A percentile compares a stretch with the other conserved stretches of the same genome.
These are phyloP conservation scores for Hebeloma cylindrosporum DNA, from an alignment of 768 basidiomycete species.

Conservation along the genomic window DNA sequence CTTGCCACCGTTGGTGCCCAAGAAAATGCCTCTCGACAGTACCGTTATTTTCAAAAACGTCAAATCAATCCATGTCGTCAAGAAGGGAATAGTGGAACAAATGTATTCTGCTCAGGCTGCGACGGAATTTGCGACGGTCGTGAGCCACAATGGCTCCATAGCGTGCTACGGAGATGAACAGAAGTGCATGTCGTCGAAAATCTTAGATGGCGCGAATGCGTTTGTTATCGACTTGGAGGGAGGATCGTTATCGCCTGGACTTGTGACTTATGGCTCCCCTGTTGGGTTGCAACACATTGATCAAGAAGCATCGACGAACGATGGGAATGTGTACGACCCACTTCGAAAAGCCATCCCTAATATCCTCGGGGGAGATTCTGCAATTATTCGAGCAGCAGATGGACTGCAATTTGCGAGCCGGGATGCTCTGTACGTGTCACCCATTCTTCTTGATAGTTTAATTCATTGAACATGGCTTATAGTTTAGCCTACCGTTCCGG, in stretches of 20 bases:
- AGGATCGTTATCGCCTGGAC: slow-evolving; percentile 63
- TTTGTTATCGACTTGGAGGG: slow-evolving; percentile 64
- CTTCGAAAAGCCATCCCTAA: slow-evolving; percentile 44
- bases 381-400: slow-evolving; percentile 66
- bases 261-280: slow-evolving; percentile 70
- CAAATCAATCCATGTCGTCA: slow-evolving; percentile 39
- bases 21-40: slow-evolving; percentile 29
- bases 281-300: slow-evolving; percentile 72
- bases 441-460: slow-evolving; percentile 1
- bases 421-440: slow-evolving; percentile 61
- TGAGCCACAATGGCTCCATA: slow-evolving; percentile 47
- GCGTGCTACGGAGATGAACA: slow-evolving; percentile 43
- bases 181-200: slow-evolving; percentile 21
- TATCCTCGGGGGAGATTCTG: slow-evolving; percentile 50
- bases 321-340: slow-evolving; percentile 63
- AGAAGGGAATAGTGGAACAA: slow-evolving; percentile 29
- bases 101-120: slow-evolving; percentile 24
- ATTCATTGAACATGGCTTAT: background rate
- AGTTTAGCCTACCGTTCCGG: slow-evolving; percentile 72
- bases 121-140: slow-evolving; percentile 34
- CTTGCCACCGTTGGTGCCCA: slow-evolving; percentile 65
- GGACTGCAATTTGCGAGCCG: slow-evolving; percentile 70
- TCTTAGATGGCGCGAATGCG: slow-evolving; percentile 21
- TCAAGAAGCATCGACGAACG: slow-evolving; percentile 66
- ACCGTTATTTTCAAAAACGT: slow-evolving; percentile 71